phyloP scores from a whole-genome alignment of 2,329 filamentous ascomycete species.

The Trichophyton simii region DNA sequence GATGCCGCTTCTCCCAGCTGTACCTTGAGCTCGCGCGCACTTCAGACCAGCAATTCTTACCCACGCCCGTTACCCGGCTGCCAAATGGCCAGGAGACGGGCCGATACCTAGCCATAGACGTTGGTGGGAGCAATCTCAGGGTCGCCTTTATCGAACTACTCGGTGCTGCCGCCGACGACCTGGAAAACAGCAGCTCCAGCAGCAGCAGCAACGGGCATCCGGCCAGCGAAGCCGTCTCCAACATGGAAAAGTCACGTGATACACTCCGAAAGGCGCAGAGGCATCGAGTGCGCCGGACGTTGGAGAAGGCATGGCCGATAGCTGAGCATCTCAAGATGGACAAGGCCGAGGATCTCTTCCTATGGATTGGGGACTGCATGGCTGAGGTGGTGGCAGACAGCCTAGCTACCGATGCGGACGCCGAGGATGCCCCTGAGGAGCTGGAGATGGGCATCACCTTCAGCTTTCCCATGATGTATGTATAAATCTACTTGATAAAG shows the following conservation, averaged over 20 bases:
- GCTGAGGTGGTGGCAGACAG: slow-evolving; percentile 54
- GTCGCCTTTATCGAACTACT: slow-evolving; percentile 45
- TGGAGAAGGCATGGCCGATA: slow-evolving; percentile 43
- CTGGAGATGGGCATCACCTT: slow-evolving; percentile 39
- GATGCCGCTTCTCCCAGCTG: slow-evolving; percentile 34
- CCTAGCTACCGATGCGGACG: slow-evolving; percentile 29
- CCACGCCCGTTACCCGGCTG: slow-evolving; percentile 35
- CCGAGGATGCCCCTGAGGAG: slow-evolving; percentile 31
- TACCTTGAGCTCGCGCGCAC: slow-evolving; percentile 34
- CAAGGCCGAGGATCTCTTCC: slow-evolving; percentile 61
- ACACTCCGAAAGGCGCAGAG: slow-evolving; percentile 35
- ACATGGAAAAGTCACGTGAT: slow-evolving; percentile 25
- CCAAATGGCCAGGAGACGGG: slow-evolving; percentile 42
- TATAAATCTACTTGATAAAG: slow-evolving; percentile 2
- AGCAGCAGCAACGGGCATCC: slow-evolving; percentile 1
- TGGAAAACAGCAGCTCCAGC: slow-evolving; percentile 6
- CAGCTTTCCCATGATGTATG: slow-evolving; percentile 40
- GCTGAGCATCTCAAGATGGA: slow-evolving; percentile 47
- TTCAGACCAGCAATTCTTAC: slow-evolving; percentile 37
- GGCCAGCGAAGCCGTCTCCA: slow-evolving; percentile 15
- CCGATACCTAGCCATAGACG: slow-evolving; percentile 44
- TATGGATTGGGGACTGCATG: slow-evolving; percentile 71
- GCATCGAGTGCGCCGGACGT: slow-evolving; percentile 35
- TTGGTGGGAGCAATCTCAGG: slow-evolving; percentile 44
- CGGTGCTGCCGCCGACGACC: slow-evolving; percentile 29